Evolutionary conservation across 441 rosid genomes (phyloP).

Genomic region (Viola pubescens): DNA sequence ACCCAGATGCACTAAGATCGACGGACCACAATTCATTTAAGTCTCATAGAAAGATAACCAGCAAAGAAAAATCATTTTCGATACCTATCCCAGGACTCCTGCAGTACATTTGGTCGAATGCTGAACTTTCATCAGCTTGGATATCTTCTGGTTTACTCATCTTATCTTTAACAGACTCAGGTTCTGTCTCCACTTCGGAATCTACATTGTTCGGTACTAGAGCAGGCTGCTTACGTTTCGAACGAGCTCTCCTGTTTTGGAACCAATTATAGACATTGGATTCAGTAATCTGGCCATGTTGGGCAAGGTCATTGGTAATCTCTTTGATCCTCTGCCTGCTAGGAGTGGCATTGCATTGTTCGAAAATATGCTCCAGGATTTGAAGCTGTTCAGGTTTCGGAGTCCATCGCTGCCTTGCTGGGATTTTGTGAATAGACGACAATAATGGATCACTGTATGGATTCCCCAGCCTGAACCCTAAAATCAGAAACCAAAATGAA

Average conservation of each 20-base stretch:
- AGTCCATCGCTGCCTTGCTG: conserved; percentile 76
- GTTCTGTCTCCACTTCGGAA: conserved; percentile 23
- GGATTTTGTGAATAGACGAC: conserved; percentile 39
- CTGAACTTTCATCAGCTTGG: conserved; percentile 26
- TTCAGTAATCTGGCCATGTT: conserved; percentile 67
- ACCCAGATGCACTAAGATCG: too few relatives aligned
- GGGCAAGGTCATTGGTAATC: conserved; percentile 46
- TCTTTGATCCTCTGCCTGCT: conserved; percentile 57
- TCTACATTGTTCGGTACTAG: conserved; percentile 18
- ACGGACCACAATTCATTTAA: too few relatives aligned
- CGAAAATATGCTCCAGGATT: conserved; percentile 56
- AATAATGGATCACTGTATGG: conserved; percentile 41
- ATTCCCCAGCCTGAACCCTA: conserved; percentile 41
- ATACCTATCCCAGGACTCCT: conserved; percentile 56
- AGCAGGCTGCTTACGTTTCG: conserved; percentile 50
- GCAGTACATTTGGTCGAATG: conserved; percentile 34
- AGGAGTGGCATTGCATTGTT: conserved; percentile 59
- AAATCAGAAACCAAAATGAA: neutral
- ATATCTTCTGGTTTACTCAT: conserved; percentile 25
- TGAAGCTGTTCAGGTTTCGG: conserved; percentile 65
- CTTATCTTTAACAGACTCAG: conserved; percentile 23
- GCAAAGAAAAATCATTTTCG: neutral
- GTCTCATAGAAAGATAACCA: too few relatives aligned
- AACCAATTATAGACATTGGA: conserved; percentile 88
- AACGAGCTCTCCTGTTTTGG: conserved; percentile 72